phyloP scores from a whole-genome alignment of 2,329 filamentous ascomycete species.

The Alternaria sp. region DNA sequence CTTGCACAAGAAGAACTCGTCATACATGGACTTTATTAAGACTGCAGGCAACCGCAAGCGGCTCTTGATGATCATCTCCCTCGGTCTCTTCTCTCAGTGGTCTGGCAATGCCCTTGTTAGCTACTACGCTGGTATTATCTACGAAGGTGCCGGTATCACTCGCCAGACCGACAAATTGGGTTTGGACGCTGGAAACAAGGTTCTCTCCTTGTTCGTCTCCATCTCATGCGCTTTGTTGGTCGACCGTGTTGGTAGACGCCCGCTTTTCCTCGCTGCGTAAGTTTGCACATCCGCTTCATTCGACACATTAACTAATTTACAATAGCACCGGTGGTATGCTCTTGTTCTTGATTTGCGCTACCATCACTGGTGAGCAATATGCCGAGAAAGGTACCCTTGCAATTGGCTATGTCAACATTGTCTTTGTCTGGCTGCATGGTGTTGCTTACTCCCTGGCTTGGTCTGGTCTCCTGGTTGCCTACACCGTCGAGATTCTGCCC shows the following conservation, averaged over 20 bases:
- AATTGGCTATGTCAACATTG: conserved; percentile 54
- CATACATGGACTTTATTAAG: conserved; percentile 68
- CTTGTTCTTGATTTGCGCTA: background rate
- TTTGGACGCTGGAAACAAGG: conserved; percentile 65
- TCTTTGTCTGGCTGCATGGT: conserved; percentile 58
- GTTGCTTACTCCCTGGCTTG: conserved; percentile 54
- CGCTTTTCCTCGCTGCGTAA: conserved; percentile 38
- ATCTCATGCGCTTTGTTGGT: conserved; percentile 65
- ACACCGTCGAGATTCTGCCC: conserved; percentile 57
- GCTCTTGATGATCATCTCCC: conserved; percentile 67
- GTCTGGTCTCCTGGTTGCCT: conserved; percentile 64
- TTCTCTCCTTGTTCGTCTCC: conserved; percentile 67
- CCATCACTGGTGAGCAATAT: conserved; percentile 55
- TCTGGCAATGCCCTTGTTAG: conserved; percentile 73
- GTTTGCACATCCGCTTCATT: background rate
- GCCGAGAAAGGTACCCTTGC: conserved; percentile 48
- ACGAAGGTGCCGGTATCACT: conserved; percentile 68
- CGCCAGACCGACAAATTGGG: conserved; percentile 50
- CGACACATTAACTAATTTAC: background rate
- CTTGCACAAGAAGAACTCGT: conserved; percentile 57
- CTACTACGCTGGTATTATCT: conserved; percentile 72
- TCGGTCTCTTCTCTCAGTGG: conserved; percentile 74
- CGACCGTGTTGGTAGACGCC: conserved; percentile 61
- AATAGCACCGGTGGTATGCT: background rate
- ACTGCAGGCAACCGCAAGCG: conserved; percentile 72